Base-by-base conservation (phyloP, 2,329 filamentous ascomycete species). In the Graphilbum fragrans region DNA sequence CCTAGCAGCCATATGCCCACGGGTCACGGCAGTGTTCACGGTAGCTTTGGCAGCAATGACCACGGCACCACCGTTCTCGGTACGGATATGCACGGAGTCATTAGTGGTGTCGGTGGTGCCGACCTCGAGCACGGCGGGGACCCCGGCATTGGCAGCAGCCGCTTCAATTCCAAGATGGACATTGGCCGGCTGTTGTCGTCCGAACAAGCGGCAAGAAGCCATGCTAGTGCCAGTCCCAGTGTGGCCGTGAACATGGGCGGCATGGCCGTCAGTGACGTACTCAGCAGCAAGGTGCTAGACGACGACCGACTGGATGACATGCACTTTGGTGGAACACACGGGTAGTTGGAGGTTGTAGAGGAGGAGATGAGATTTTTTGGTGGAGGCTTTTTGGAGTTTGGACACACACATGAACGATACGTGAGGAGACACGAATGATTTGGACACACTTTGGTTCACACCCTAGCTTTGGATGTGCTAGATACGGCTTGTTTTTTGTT, bases 151-250 rank as follows among this genome's bases (percentile, higher is more conserved):
- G 17, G 38, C 37, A 38, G 38, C 33, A 47, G 43, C 39, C 47
- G 48, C 7, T 44, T 49, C 23, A 39, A 45, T 9, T 47, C 44
- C 34, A 49, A 49, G 39, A 49, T 49, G 48, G 48, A 49, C 39
- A 49, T 49, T 41, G 48, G 48, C 4, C 46, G 44, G 20, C 27
- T 48, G 22, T 32, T 49, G 20, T 47, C 48, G 35, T 48, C 47
- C 12, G 46, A 46, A 20, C 44, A 48, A 19, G 44, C 41, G 11
- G 42, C 29, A 3, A 37, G 21, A n/a, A 17, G 35, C 19, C 41
- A 34, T 5, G 40, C 34, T 8, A 21, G 22, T 11, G 20, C 9
- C 29, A 31, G 29, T 31, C 29, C 29, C 8, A 31, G 29, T 16
- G 29, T 31, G 29, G n/a, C 29, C 25, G 29, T 18, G 21, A 31